Evolutionary conservation across 164 flowering plant genomes (phyloP), one percentile per base, ranked within the genome.

Genomic region (Vitis rotundifolia): DNA sequence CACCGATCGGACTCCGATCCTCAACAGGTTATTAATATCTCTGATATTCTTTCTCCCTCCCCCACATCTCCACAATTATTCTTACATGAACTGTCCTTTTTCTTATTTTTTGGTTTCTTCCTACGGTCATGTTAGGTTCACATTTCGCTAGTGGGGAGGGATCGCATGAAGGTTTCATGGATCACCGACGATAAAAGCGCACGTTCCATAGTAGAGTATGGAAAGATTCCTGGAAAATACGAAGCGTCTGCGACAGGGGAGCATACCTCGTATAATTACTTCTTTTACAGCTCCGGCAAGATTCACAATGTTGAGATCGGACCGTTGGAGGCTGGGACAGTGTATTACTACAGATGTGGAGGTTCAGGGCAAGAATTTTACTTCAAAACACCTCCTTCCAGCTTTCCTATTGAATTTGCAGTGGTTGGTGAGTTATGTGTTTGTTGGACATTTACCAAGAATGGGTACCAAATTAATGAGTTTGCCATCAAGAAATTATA

Each of bases 271-370:
- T 92, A 94, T 57, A 55, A 53, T 5, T 94, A 82, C 81, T 83
- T 89, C 70, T 75, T 85, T 16, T 94, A 94, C 61, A 76, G 3
- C 1, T 94, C 98, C 8, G 93, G 90, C 44, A 76, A 85, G 72
- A 91, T 92, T 31, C 97, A 94, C 76, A 83, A 89, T 29, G 90
- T 84, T 11, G 78, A 53, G 47, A 84, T 94, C 18, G 98, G 98
- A 22, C 98, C 97, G 0, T 71, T 94, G 65, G 80, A 83, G 56
- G 80, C 94, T 2, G 63, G 28, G 71, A 88, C 92, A 0, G 78
- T 71, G 2, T 94, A 94, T 59, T 91, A 85, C 74, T 94, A 91
- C 64, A 65, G 88, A 2, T 89, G 97, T 58, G 92, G 97, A 26
- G 91, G 88, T 5, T 55, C 61, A 9, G 86, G 85, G 2, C 80